A percentile compares a stretch with the other conserved stretches of the same genome.
phyloP scores from a whole-genome alignment of 352 stramenopile genomes.

The Globisporangium cederbergense region DNA sequence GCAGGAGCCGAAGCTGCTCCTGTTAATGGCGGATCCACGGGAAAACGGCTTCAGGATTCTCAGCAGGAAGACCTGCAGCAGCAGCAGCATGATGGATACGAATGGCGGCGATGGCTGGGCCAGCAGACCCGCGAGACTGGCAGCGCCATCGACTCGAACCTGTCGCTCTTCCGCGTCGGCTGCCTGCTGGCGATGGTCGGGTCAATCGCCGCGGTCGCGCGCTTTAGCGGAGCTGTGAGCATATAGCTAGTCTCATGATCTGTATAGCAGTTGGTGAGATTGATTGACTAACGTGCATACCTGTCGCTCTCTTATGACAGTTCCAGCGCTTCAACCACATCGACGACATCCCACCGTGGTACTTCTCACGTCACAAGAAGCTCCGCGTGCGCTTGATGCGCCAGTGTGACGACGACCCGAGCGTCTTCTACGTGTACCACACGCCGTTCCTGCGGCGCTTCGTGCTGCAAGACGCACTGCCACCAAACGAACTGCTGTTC shows the following conservation, averaged over 20 bases:
- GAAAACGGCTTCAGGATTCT: neutral
- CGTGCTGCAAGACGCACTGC: slow-evolving; percentile 56
- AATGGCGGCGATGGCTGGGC: slow-evolving; percentile 31
- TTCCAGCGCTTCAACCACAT: slow-evolving; percentile 48
- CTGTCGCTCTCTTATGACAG: slow-evolving; percentile 16
- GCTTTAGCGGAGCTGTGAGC: slow-evolving; percentile 55
- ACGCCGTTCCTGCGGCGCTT: slow-evolving; percentile 61
- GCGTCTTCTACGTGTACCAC: slow-evolving; percentile 82
- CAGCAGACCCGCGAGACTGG: slow-evolving; percentile 30
- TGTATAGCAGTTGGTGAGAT: neutral
- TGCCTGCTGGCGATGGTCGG: slow-evolving; percentile 40
- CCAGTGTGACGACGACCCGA: slow-evolving; percentile 63
- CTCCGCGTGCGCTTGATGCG: slow-evolving; percentile 68
- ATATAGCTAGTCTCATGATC: neutral
- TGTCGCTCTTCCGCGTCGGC: slow-evolving; percentile 60
- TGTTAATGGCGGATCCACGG: slow-evolving; percentile 10
- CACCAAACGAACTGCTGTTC: slow-evolving; percentile 25
- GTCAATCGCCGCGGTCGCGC: slow-evolving; percentile 39
- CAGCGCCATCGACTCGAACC: slow-evolving; percentile 61
- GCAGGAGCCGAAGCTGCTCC: neutral
- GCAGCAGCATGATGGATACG: neutral
- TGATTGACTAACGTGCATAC: neutral
- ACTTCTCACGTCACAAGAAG: slow-evolving; percentile 65
- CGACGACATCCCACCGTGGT: slow-evolving; percentile 59
- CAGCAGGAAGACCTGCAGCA: neutral